Evolutionary conservation across 306 rosid species (phyloP).

Genomic region (Dryas alaskensis): DNA sequence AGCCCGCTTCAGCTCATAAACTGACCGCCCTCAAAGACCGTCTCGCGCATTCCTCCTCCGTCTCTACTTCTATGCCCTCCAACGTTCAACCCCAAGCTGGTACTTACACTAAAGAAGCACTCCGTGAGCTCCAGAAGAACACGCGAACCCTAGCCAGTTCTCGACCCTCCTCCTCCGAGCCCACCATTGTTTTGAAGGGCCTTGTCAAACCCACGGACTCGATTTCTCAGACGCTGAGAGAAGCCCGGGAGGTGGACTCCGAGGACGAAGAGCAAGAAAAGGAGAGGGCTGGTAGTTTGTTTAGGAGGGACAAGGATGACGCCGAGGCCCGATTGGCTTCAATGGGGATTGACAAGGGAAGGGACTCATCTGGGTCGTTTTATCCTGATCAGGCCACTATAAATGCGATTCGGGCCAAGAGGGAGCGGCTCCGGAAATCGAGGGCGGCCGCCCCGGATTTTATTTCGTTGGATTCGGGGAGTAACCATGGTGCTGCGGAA

Average conservation of each 20-base stretch:
- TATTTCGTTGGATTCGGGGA: slow-evolving; percentile 81
- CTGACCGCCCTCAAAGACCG: slow-evolving; percentile 65
- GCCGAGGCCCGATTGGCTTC: slow-evolving; percentile 52
- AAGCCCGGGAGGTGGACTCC: slow-evolving; percentile 37
- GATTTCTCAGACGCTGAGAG: slow-evolving; percentile 25
- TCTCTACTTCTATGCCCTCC: slow-evolving; percentile 44
- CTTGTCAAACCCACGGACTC: slow-evolving; percentile 50
- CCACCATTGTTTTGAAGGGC: slow-evolving; percentile 67
- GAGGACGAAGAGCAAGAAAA: slow-evolving; percentile 29
- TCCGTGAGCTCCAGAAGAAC: slow-evolving; percentile 90
- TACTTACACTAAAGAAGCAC: slow-evolving; percentile 80
- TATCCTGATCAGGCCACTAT: slow-evolving; percentile 68
- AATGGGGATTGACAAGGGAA: slow-evolving; percentile 49
- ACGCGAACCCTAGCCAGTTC: slow-evolving; percentile 77
- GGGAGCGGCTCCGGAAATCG: slow-evolving; percentile 72
- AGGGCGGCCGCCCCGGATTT: slow-evolving; percentile 70
- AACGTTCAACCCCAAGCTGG: slow-evolving; percentile 95
- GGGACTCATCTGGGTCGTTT: slow-evolving; percentile 38
- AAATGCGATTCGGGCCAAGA: slow-evolving; percentile 67
- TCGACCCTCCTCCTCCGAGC: slow-evolving; percentile 54
- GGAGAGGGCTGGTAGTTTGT: slow-evolving; percentile 6
- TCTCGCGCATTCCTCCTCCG: slow-evolving; percentile 42
- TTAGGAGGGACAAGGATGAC: slow-evolving; percentile 37
- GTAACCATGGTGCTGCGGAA: slow-evolving; percentile 81
- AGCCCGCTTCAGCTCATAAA: slow-evolving; percentile 66